Base-by-base conservation (phyloP, 2,329 filamentous ascomycete species). In the Magnaporthales sp. region DNA sequence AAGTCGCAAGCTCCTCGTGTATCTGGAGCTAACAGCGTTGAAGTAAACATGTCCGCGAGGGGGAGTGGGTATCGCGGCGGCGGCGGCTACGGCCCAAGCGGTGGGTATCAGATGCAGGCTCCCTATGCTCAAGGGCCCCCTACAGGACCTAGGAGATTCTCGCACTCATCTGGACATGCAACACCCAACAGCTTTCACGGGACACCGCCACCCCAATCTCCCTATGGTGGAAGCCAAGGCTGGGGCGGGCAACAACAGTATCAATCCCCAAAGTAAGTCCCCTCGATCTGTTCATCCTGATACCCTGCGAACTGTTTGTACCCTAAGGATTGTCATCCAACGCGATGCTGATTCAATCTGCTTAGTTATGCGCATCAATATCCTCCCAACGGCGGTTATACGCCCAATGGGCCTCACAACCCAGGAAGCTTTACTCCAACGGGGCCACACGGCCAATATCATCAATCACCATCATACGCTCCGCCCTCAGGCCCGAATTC, bases 321-420 rank as follows among this genome's bases (percentile, higher is more conserved):
- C 24, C 9, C 10, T 51, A 8, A n/a, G 38, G 13, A 10, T 51
- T 51, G 9, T 51, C 1, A 19, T 26, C 22, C 10, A 63, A 63
- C 11, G 31, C 27, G 29, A 63, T 65, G 30, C 56, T 61, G 61
- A 66, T 58, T 9, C 22, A 22, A 22, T 56, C 29, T 65, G 19
- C n/a, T 26, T 69, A 89, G 86, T 31, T 89, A 88, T 60, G 82
- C 84, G 24, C 82, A 87, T 31, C 83, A 84, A 29, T 89, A 89
- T 72, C 79, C 84, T 58, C 84, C 86, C 68, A 32, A 54, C 10
- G 64, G 64, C 27, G 79, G 86, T 31, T 89, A 88, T 58, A 82
- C 85, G 22, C 82, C 88, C 30, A 83, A 84, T 27, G 89, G 89
- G 72, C 78, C 84, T 60, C 84, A 87, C 68, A 31, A 54, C 6